Evolutionary conservation across 1,139 yeast species (phyloP), one percentile per base, ranked within the genome.

Genomic region (Debaryomyces fabryi): DNA sequence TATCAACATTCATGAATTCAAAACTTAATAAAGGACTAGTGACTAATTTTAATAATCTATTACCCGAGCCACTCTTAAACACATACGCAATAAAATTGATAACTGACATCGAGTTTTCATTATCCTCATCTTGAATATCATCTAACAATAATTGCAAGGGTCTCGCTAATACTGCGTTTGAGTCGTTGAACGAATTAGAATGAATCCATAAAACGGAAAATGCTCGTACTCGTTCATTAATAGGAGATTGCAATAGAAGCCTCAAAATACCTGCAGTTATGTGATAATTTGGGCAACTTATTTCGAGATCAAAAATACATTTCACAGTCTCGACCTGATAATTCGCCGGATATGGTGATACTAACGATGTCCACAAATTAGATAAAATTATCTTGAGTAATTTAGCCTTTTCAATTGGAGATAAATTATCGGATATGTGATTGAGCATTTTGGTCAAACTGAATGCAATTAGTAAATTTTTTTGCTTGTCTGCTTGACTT

Each of bases 141-240:
- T 90, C 96, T 16, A 89, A 61, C 10, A 89, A 68, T 4, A 89
- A 60, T 51, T 85, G 83, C n/a, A 90, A 65, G 0, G 96, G 93
- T 49, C 86, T 73, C 10, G 77, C 71, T 20, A 90, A 65, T 7
- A 91, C 68, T 0, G 64, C 58, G 47, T 71, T 72, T 10, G 77
- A 79, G 9, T 75, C 77, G 50, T 67, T 72, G 34, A 69, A 60
- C 4, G 74, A 64, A 15, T 65, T 54, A 0, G 87, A 74, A 55
- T 85, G 88, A 4, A 71, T 71, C 92, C 93, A 86, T 15, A 86
- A 60, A 3, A 78, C 71, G 44, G 77, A 75, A 49, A 86, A 74
- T 0, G 85, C 83, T 20, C 67, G 63, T 1, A 83, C 61, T 52
- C 81, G 68, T 10, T 70, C 67, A 20, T 63, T 59, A 4, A 57